phyloP scores from a whole-genome alignment of 179 eudicot species.

The Heliamphora pulchella region DNA sequence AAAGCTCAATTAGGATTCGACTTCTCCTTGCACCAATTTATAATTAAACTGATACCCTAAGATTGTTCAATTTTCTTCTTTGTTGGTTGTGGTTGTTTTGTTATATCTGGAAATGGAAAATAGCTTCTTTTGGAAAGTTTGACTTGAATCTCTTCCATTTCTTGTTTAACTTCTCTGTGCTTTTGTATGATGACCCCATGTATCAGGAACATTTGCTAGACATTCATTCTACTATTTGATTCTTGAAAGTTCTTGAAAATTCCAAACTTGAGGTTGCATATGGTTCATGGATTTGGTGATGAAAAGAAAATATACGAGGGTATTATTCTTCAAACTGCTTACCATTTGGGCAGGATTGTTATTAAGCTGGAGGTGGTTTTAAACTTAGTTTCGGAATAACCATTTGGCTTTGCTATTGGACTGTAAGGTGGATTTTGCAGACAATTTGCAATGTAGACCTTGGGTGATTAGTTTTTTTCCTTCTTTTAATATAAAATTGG shows the following conservation, averaged over 20 bases:
- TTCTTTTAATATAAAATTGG: background rate
- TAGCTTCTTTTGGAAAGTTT: background rate
- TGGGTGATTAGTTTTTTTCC: background rate
- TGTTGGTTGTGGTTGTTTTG: background rate
- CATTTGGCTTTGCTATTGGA: background rate
- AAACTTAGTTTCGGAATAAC: background rate
- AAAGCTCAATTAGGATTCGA: too few relatives aligned
- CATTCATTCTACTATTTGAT: background rate
- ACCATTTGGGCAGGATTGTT: background rate
- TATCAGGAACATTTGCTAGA: background rate
- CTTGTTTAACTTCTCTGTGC: background rate
- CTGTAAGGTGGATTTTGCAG: background rate
- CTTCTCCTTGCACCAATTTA: background rate
- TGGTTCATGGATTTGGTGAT: background rate
- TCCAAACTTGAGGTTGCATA: background rate
- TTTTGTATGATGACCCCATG: background rate
- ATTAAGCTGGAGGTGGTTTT: background rate
- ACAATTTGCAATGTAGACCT: background rate
- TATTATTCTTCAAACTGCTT: background rate
- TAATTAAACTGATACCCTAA: background rate
- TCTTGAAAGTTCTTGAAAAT: slow-evolving; percentile 2
- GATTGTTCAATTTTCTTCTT: background rate
- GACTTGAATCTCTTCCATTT: background rate
- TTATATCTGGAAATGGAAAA: background rate
- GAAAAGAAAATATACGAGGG: background rate